Evolutionary conservation across 129 eudicot genomes (phyloP), one percentile per base, ranked within the genome.

Genomic region (Tanacetum coccineum): DNA sequence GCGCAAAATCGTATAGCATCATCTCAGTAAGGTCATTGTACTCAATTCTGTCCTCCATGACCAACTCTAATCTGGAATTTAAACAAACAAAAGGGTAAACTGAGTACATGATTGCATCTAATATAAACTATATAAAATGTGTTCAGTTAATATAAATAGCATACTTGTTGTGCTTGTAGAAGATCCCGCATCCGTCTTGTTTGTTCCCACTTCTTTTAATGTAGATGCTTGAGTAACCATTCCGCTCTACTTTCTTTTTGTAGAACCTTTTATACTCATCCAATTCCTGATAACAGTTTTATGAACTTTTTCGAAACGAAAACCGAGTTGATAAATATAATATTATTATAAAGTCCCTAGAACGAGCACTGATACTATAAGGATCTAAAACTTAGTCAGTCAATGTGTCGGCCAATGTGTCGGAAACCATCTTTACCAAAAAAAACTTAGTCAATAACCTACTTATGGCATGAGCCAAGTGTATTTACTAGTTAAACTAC

Each of bases 121-220:
- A 48, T 15, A 22, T 32, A 3, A 15, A 42, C 26, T 67, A 40
- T 28, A 55, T 64, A 18, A 9, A 20, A 57, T 18, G 42, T 28
- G 13, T n/a, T 54, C 54, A 57, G 22, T 28, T 28, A 28, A 28
- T 36, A 40, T 66, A 67, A 75, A 49, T 21, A 54, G 51, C 81
- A 25, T 79, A 88, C 98, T 64, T 80, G 68, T 73, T 69, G 44
- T 57, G 82, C 69, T 84, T 86, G 83, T 93, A 93, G 77, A 93
- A 93, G 48, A 93, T 82, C 45, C 95, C 98, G 73, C 98, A 93
- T 14, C 98, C 96, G 66, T 93, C 98, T 42, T 81, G 84, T 81
- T 88, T 93, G 49, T 74, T 78, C 65, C 98, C 96, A 67, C 79
- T 84, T 78, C 98, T 84, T 47, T 84, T 70, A 47, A 84, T 59